Evolutionary conservation across 192 early-diverging fungal species (phyloP), one percentile per base, ranked within the genome.

Genomic region (Polychytrium aggregatum): DNA sequence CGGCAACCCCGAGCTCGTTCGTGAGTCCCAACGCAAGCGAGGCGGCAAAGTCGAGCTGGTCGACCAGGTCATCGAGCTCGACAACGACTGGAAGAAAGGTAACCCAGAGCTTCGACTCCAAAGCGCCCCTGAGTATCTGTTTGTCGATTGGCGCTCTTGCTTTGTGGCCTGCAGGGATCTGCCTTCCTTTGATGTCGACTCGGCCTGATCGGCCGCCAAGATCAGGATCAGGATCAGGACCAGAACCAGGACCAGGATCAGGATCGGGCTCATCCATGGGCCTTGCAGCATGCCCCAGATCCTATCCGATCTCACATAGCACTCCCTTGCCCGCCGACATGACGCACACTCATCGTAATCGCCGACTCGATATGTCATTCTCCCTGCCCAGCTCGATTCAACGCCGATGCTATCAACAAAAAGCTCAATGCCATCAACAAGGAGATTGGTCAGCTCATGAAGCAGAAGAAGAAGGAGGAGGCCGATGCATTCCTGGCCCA

Each of bases 381-480:
- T n/a, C n/a, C n/a, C n/a, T n/a, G n/a, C n/a, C n/a, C 53, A 92
- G 90, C 80, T 41, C 78, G 76, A 41, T 97, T 89, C 72, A 55
- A 76, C 20, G 83, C 90, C 39, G 90, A 97, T 62, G 77, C 88
- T 50, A 62, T 79, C 37, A 96, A 93, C 75, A 90, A 88, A 60
- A 71, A 83, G 53, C 80, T 90, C 62, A 98, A 98, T 59, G 82
- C 81, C 5, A 69, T 92, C 36, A 85, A 92, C 70, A 93, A 92
- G 73, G 74, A 92, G 44, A 92, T 97, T 48, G 82, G 77, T 33
- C 68, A 70, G 54, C 83, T 89, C 59, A 82, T 82, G 61, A 98
- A 98, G 78, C 85, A 49, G 14, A 66, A 68, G 29, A 57, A 75
- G 59, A 91, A 90, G 68, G 85, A 90, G 63, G 83, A 92, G 51